Evolutionary conservation across 179 eudicot species (phyloP).

Genomic region (Spergularia azorica): DNA sequence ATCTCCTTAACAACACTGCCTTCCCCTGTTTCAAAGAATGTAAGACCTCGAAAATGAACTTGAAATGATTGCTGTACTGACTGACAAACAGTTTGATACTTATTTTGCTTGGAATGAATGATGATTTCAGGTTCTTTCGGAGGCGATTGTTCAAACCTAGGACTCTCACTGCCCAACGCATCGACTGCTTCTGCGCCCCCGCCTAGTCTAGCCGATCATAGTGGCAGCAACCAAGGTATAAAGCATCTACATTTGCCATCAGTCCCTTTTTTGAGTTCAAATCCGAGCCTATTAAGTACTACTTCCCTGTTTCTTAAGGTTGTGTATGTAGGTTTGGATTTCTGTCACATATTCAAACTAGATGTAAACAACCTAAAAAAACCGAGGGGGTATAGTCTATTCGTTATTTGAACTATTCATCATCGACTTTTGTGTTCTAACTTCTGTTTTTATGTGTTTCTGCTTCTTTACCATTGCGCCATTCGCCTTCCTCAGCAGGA

Average conservation of each 20-base stretch:
- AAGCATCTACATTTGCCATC: neutral
- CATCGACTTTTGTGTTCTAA: neutral
- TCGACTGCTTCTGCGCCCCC: conserved; percentile 18
- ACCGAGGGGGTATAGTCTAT: too few relatives aligned
- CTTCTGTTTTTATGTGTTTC: neutral
- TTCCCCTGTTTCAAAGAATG: conserved; percentile 32
- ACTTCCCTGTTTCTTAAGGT: too few relatives aligned
- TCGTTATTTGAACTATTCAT: too few relatives aligned
- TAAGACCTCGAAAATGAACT: neutral
- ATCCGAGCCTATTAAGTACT: too few relatives aligned
- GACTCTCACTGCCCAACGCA: conserved; percentile 18
- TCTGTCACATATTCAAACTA: too few relatives aligned
- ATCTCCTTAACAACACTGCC: conserved; percentile 21
- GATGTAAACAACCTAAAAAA: too few relatives aligned
- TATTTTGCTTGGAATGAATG: neutral
- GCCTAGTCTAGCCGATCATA: conserved; percentile 20
- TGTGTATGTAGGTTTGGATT: too few relatives aligned
- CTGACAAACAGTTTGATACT: too few relatives aligned
- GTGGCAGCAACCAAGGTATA: conserved; percentile 27
- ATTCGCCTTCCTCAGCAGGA: neutral
- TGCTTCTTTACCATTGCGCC: neutral
- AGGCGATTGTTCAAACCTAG: conserved; percentile 30
- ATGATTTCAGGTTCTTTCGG: conserved; percentile 25
- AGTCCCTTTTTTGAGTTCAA: too few relatives aligned
- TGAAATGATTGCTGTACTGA: too few relatives aligned